phyloP scores from a whole-genome alignment of 2,329 filamentous ascomycete genomes.

The Dothiorella sarmentorum region DNA sequence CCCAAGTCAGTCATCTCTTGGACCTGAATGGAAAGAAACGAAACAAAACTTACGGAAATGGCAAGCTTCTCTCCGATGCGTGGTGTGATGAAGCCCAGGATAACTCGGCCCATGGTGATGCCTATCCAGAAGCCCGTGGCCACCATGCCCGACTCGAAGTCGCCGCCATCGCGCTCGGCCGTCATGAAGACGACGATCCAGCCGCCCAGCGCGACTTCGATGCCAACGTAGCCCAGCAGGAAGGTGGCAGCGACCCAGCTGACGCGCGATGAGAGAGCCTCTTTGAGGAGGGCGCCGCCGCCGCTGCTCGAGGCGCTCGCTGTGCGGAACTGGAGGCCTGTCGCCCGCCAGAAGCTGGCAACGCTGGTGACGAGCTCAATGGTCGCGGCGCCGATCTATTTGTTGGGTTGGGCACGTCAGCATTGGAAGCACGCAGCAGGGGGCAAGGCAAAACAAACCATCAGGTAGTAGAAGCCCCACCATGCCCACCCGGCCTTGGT shows the following conservation, averaged over 20 bases:
- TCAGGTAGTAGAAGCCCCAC: slow-evolving; percentile 74
- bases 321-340: slow-evolving; percentile 55
- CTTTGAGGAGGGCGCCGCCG: slow-evolving; percentile 49
- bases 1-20: background rate
- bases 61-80: slow-evolving; percentile 22
- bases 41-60: slow-evolving; percentile 18
- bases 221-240: slow-evolving; percentile 73
- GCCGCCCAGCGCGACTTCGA: slow-evolving; percentile 71
- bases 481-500: slow-evolving; percentile 60
- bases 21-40: background rate
- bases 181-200: slow-evolving; percentile 90
- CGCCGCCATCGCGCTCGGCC: slow-evolving; percentile 55
- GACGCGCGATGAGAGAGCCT: slow-evolving; percentile 51
- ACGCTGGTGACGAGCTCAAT: slow-evolving; percentile 54
- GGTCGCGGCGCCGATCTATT: slow-evolving; percentile 51
- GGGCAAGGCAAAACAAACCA: slow-evolving; percentile 50
- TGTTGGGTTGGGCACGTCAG: background rate
- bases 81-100: slow-evolving; percentile 22
- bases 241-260: slow-evolving; percentile 72
- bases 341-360: slow-evolving; percentile 62
- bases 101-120: slow-evolving; percentile 20
- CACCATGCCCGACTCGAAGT: slow-evolving; percentile 21
- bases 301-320: slow-evolving; percentile 24
- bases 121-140: slow-evolving; percentile 23
- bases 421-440: background rate